Evolutionary conservation across 345 rosid genomes (phyloP), one percentile per base, ranked within the genome.

Genomic region (Hirschfeldia incana): DNA sequence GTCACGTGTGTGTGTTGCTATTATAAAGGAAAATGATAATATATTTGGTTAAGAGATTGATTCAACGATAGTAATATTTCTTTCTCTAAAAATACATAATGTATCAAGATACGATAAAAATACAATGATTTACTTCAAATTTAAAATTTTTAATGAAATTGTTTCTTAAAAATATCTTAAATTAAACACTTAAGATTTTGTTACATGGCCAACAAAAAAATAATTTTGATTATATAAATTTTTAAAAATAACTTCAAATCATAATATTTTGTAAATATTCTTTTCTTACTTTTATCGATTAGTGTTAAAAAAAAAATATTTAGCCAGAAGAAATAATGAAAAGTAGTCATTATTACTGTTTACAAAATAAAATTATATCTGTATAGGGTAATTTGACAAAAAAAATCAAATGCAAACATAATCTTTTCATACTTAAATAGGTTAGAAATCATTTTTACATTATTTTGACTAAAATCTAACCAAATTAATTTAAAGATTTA

Each of bases 31-130:
- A 42, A 39, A 39, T 39, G 4, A 9, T 39, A 39, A 39, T 39
- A 39, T 39, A 39, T 11, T 39, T 42, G 49, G 13, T 42, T 42
- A 42, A 42, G 1, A 42, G 13, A 42, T 10, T 42, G 49, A 1
- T 10, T 42, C 13, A 42, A 10, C n/a, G n/a, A 42, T 42, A 42
- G 13, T 13, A 42, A 42, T 42, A 42, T 39, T 2, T 39, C 4
- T 9, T 39, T 39, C 13, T 49, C 28, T 70, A 70, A 77, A 70
- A 70, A 63, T 16, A 64, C 13, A 39, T 39, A 9, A 39, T 33
- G 7, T 5, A 34, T 34, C 37, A 34, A 34, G 37, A 34, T 42
- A 42, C 1, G 49, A 42, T 42, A 42, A 10, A 42, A 42, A 42
- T 10, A 42, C 2, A 42, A 42, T 42, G 13, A 42, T 42, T 42